Base-by-base conservation (phyloP, 2,329 filamentous ascomycete genomes). In the Alternaria metachromatica region DNA sequence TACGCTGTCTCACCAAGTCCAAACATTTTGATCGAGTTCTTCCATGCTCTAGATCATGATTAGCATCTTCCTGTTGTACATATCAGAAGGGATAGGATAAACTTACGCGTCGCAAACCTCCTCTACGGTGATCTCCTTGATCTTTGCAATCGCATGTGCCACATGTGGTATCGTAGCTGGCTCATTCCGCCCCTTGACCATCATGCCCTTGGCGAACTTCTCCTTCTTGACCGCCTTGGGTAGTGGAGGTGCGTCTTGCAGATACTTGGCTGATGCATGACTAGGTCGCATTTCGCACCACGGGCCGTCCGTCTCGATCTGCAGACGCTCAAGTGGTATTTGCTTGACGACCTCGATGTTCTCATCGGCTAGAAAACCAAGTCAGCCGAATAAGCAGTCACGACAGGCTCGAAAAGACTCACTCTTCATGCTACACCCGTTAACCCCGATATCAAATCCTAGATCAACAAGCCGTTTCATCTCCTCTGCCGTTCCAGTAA, bases 181-280 rank as follows among this genome's bases (percentile, higher is more conserved):
- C 81, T 99, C 96, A 77, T 99, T 99, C 64, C 96, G 88, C 1
- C 95, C 93, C 82, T 98, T 99, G 57, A 99, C 88, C 92, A 97
- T 95, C 44, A 86, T 86, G 0, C 94, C 95, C 73, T 92, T 89
- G 48, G 88, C 87, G 91, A 94, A 99, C 79, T 92, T 97, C 82
- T 99, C 96, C 82, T 97, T 98, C 85, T 98, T 99, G 28, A 97
- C 91, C 5, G 90, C 86, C 81, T 92, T 96, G 71, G 90, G 96
- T 33, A 93, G 82, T 56, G 89, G 85, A 0, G 91, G 90, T 2
- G 92, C 88, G 55, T 90, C 90, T 6, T 88, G 84, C 68, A 92
- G 80, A 68, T 90, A 91, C 79, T 90, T 91, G 72, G 90, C 92
- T 3, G 93, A 93, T 28, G 94, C 94, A 81, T 99, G 95, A 28